phyloP scores from a whole-genome alignment of 2,329 filamentous ascomycete species.

The Paecilomyces dactylethromorphus region DNA sequence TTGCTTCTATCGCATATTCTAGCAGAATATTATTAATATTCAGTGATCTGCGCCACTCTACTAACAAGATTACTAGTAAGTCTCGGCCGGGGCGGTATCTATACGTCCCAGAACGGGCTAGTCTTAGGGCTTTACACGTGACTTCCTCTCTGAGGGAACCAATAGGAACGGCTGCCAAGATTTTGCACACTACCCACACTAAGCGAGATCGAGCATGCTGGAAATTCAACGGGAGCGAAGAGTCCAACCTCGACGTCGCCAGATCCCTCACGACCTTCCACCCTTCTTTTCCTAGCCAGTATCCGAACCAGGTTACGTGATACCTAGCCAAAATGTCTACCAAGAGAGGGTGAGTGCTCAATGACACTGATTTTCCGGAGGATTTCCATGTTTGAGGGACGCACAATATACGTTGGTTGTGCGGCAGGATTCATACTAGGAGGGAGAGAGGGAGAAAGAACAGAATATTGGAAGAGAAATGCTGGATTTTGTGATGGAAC shows the following conservation, averaged over 20 bases:
- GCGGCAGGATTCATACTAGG: neutral
- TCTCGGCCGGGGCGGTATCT: neutral
- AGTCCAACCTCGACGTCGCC: conserved; percentile 20
- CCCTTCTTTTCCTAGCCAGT: conserved; percentile 25
- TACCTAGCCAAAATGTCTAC: conserved; percentile 42
- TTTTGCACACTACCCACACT: conserved; percentile 37
- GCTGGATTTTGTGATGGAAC: neutral
- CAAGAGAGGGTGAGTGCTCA: conserved; percentile 42
- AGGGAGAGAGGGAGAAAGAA: neutral
- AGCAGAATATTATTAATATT: neutral
- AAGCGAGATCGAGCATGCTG: conserved; percentile 31
- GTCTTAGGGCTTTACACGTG: conserved; percentile 30
- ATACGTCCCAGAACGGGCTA: conserved; percentile 17
- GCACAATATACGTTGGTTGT: neutral
- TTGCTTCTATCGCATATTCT: no score
- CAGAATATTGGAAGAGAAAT: neutral
- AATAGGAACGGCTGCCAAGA: conserved; percentile 31
- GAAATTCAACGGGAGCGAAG: conserved; percentile 23
- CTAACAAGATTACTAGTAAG: neutral
- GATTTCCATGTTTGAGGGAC: neutral
- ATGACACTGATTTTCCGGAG: conserved; percentile 3
- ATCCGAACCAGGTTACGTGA: conserved; percentile 32
- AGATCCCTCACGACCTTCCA: conserved; percentile 20
- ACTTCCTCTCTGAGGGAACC: conserved; percentile 8
- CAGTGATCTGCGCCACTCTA: no score